Base-by-base conservation (phyloP, 257 asterid species). In the Petunia secreta region DNA sequence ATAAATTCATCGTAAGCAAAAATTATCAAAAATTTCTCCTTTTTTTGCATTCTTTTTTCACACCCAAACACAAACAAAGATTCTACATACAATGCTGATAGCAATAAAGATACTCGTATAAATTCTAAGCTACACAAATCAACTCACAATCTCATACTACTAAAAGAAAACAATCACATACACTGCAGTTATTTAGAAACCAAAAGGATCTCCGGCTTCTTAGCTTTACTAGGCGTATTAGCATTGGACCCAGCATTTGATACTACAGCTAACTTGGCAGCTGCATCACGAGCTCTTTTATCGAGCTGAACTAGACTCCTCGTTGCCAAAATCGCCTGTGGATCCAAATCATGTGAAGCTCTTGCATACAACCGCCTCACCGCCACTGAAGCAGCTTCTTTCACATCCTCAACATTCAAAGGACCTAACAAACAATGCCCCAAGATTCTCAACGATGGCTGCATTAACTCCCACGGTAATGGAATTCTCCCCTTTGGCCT, bases 361-460 rank as follows among this genome's bases (percentile, higher is more conserved):
- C 98, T 88, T 55, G 99, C 99, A 82, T 94, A 96, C 80, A 94
- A 63, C 36, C 93, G 84, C 68, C 97, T 84, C 50, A 90, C 89
- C 2, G 98, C 97, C 84, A 88, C 82, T 2, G 98, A 92, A 1
- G 98, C 98, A 5, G 91, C 93, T 73, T 89, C 90, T 90, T 91
- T 95, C 84, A 92, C 96, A 81, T 91, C 97, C 16, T 86, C 92
- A 3, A 80, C 80, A 87, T 81, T 89, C 89, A 91, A 76, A 40
- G 98, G 98, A 44, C 97, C 99, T 84, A 96, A 79, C 90, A 96
- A 87, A 86, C 99, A 96, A 82, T 96, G 98, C 77, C 97, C 99
- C 78, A 96, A 80, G 63, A 96, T 91, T 85, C 97, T 94, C 88
- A 96, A 83, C 79, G 87, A 85, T 6, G 99, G 99, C 86, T 92